Base-by-base conservation (phyloP, 1,139 yeast genomes). In the Kurtzmaniella quercitrusa region DNA sequence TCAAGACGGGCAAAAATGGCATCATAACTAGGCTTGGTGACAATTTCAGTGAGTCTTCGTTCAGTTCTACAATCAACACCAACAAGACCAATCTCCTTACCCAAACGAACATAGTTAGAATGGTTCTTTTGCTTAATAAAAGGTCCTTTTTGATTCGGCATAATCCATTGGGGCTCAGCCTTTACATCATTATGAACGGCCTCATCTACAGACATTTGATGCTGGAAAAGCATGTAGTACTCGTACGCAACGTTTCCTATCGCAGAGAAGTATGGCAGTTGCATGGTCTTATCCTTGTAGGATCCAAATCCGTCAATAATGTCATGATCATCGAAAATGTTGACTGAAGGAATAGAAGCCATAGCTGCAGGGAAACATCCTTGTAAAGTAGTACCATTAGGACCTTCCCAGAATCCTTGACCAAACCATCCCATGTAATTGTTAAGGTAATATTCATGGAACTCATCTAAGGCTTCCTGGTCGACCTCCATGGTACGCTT, bases 271-370 rank as follows among this genome's bases (percentile, higher is more conserved):
- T 87, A 77, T 0, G 80, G 81, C 27, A 82, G 77, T 1, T 57
- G 56, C 96, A 89, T 90, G 39, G 96, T 87, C 1, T 63, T 48
- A 50, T 88, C 87, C 40, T 73, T 73, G 63, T 91, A 91, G 1
- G 96, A 85, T 1, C 98, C 98, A 65, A 81, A 93, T 2, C 98
- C 98, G 59, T 91, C 98, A 53, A 93, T 90, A 45, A 91, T 85
- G 61, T 90, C 97, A 63, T 91, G 97, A 59, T 85, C 93, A 62
- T 93, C 98, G 65, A 69, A 90, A 34, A 91, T 79, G 60, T 90
- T 91, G 44, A 91, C 73, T 41, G 84, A 76, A 9, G 98, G 98
- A 51, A 93, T 90, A 44, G 80, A 79, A 0, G 95, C 81, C 72
- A 86, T 66, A 6, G 97, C 86, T 39, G 77, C 61, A 1, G 96